These are phyloP conservation scores for Forsythia suspensa DNA, from an alignment of 257 asterid genomes.

Conservation along the genomic window DNA sequence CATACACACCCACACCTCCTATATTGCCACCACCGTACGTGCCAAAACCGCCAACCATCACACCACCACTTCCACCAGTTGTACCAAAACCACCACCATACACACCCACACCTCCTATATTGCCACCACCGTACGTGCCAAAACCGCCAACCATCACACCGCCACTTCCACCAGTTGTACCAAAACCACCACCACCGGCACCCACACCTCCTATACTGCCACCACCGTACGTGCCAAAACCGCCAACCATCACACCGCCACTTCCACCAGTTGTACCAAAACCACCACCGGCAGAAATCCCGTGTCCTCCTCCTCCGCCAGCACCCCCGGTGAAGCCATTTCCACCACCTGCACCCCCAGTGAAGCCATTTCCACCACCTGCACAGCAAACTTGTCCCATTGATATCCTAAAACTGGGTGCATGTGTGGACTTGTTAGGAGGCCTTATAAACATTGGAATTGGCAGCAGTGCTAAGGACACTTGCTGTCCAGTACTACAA, in stretches of 20 bases:
- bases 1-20: conserved; percentile 23
- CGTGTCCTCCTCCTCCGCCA: conserved; percentile 29
- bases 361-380: conserved; percentile 29
- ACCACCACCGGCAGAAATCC: conserved; percentile 29
- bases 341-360: conserved; percentile 26
- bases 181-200: conserved; percentile 8
- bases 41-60: not conserved
- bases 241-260: conserved; percentile 18
- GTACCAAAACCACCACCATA: conserved; percentile 19
- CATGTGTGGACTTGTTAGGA: conserved; percentile 47
- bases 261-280: conserved; percentile 26
- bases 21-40: not conserved
- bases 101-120: conserved; percentile 9
- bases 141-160: conserved; percentile 19
- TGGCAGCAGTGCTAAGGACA: conserved; percentile 46
- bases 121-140: conserved; percentile 2
- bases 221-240: conserved; percentile 15
- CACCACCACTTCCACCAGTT: conserved; percentile 3
- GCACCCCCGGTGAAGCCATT: conserved; percentile 10
- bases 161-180: conserved; percentile 8
- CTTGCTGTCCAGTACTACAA: conserved; percentile 46
- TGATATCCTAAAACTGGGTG: conserved; percentile 48
- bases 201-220: conserved; percentile 27
- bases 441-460: conserved; percentile 58
- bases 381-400: conserved; percentile 47